Conservation (phyloP, 2,329 filamentous ascomycete species). For the Neurospora sp. region DNA sequence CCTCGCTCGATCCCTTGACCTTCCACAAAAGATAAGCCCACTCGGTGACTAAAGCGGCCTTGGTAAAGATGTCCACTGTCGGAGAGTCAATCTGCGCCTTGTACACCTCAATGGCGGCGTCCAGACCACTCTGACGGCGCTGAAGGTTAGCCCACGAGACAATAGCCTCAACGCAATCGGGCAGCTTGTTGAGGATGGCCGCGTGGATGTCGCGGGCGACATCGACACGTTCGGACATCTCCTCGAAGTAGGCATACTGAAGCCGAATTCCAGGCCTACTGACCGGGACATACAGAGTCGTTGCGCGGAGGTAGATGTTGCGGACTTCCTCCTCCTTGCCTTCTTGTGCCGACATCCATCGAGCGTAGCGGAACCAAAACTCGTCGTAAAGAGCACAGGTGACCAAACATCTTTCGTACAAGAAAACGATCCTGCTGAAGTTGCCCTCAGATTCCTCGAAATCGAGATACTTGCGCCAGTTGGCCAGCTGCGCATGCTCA, state of each 20-base stretch:
- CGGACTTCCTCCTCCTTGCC: slow-evolving; percentile 82
- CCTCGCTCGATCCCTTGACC: slow-evolving; percentile 67
- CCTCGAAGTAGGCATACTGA: slow-evolving; percentile 91
- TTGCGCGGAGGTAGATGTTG: slow-evolving; percentile 82
- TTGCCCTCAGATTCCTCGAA: slow-evolving; percentile 85
- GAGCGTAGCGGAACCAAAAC: slow-evolving; percentile 93
- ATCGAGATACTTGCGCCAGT: slow-evolving; percentile 95
- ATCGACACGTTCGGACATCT: slow-evolving; percentile 65
- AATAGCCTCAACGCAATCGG: slow-evolving; percentile 79
- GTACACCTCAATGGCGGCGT: slow-evolving; percentile 75
- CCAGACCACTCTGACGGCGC: slow-evolving; percentile 71
- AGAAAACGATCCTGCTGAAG: slow-evolving; percentile 61
- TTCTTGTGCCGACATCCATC: slow-evolving; percentile 80
- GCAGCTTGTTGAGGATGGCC: slow-evolving; percentile 64
- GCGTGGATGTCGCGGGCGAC: slow-evolving; percentile 78
- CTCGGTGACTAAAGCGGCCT: slow-evolving; percentile 77
- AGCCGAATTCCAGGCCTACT: slow-evolving; percentile 74
- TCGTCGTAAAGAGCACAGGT: slow-evolving; percentile 93
- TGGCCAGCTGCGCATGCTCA: slow-evolving; percentile 71
- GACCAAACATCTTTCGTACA: slow-evolving; percentile 90
- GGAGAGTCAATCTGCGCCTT: slow-evolving; percentile 69
- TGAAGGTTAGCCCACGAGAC: slow-evolving; percentile 79
- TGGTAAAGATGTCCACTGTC: slow-evolving; percentile 64
- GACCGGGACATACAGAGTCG: slow-evolving; percentile 77
- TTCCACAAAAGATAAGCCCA: slow-evolving; percentile 86